phyloP scores from a whole-genome alignment of 139 green algal species.

The Spirogloea muscicola region DNA sequence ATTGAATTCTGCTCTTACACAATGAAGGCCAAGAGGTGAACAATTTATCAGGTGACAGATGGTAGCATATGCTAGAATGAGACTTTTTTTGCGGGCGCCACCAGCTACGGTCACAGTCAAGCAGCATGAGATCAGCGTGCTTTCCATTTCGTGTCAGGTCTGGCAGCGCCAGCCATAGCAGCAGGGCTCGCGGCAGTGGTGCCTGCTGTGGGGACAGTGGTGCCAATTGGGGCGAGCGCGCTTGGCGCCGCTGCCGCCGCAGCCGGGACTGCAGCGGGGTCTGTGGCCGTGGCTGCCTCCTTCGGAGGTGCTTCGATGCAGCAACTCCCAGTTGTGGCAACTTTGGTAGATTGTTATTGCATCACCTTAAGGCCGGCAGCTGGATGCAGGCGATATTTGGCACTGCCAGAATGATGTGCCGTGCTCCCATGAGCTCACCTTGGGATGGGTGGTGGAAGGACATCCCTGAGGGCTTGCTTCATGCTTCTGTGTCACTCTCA shows the following conservation, averaged over 20 bases:
- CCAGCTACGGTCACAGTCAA: too few relatives aligned
- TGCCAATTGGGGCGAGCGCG: background rate
- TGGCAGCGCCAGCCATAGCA: constrained; percentile 12
- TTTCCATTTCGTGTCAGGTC: too few relatives aligned
- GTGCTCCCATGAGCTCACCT: too few relatives aligned
- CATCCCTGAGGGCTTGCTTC: background rate
- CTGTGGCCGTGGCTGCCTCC: constrained; percentile 10
- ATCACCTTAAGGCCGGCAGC: background rate
- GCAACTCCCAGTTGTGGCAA: background rate
- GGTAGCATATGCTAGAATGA: too few relatives aligned
- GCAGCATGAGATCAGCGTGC: too few relatives aligned
- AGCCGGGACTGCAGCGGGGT: constrained; percentile 1
- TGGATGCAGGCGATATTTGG: background rate
- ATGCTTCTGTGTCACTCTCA: background rate
- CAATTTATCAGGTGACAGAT: too few relatives aligned
- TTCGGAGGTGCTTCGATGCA: constrained; percentile 42
- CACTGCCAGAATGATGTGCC: too few relatives aligned
- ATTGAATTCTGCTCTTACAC: too few relatives aligned
- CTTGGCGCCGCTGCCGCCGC: background rate
- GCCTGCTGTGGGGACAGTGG: constrained; percentile 1
- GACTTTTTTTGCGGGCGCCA: too few relatives aligned
- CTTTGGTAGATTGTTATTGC: background rate
- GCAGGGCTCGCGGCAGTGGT: constrained; percentile 11
- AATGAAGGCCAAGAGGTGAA: too few relatives aligned
- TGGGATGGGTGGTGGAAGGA: background rate